Base-by-base conservation (phyloP, 2,329 filamentous ascomycete genomes). In the Hymenoscyphus fraxineus region DNA sequence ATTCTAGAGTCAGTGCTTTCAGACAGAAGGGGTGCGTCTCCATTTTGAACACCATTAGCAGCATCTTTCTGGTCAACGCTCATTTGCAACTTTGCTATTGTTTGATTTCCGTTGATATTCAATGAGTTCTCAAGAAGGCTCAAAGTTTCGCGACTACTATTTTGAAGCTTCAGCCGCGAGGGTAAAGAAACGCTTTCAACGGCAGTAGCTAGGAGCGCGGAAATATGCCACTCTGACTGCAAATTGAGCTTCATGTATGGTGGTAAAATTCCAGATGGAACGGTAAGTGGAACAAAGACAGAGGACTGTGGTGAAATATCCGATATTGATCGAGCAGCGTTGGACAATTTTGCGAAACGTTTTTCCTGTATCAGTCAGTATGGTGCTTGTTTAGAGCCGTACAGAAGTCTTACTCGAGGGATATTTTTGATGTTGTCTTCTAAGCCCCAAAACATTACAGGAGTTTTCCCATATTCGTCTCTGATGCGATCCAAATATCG, bases 401-500 rank as follows among this genome's bases (percentile, higher is more conserved):
- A 44, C 64, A 35, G 39, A 60, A 47, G 65, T 73, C 78, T 76
- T 75, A 88, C 86, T 72, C 85, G 80, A 47, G 82, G 77, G 38
- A 82, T 78, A 55, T 80, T 83, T 59, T 77, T 79, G 51, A 82
- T 79, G 1, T 79, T 79, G 63, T 89, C 87, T 75, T 96, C 90
- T 27, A 93, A 76, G 0, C 90, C 93, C 89, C 93, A 98, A 13
- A 93, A 84, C 90, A 92, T 96, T 39, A 97, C 85, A 60, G 87
- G 87, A 40, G 88, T 85, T 79, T 97, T 98, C 38, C 92, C 92
- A 75, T 93, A 94, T 75, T 99, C 95, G 74, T 99, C 95, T 66
- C 91, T 81, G 64, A 99, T 78, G 38, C 88, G 83, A 75, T 98
- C 89, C 32, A 92, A 76, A 74, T 93, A 94, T 65, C 83, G 82